These are phyloP conservation scores for Daldinia eschscholtzii DNA, from an alignment of 2,329 filamentous ascomycete species.

Conservation along the genomic window DNA sequence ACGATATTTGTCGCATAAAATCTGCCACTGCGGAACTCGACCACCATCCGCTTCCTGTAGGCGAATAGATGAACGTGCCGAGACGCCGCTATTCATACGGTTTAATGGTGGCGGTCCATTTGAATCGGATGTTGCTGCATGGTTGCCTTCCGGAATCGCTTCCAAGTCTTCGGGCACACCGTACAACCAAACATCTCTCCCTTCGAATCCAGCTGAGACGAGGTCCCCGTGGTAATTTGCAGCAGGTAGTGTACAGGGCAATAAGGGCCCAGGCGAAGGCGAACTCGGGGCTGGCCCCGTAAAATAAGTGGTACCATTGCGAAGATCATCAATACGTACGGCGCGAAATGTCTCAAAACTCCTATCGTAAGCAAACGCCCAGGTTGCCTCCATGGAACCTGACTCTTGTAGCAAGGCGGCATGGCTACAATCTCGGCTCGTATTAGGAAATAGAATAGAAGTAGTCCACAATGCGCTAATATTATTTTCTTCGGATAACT, in stretches of 20 bases:
- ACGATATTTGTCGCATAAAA: constrained; percentile 74
- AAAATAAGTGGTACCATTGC: constrained; percentile 84
- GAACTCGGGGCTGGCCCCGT: constrained; percentile 73
- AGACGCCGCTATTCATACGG: constrained; percentile 59
- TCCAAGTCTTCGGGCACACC: constrained; percentile 81
- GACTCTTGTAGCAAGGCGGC: constrained; percentile 76
- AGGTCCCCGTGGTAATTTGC: constrained; percentile 78
- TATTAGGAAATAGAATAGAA: constrained; percentile 85
- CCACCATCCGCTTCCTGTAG: constrained; percentile 54
- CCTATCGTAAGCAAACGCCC: constrained; percentile 83
- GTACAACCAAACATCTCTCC: constrained; percentile 81
- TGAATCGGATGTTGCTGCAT: constrained; percentile 49
- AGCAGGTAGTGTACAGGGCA: constrained; percentile 77
- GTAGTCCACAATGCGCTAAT: constrained; percentile 86
- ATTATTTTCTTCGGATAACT: constrained; percentile 71
- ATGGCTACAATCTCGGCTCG: constrained; percentile 82
- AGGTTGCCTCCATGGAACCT: constrained; percentile 73
- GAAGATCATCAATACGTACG: constrained; percentile 79
- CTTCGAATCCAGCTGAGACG: constrained; percentile 79
- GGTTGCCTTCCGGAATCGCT: constrained; percentile 62
- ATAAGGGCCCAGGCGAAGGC: constrained; percentile 67
- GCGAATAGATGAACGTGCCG: constrained; percentile 56
- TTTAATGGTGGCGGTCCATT: constrained; percentile 48
- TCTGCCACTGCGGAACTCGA: constrained; percentile 75
- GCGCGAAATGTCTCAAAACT: constrained; percentile 83